These are phyloP conservation scores for Carex arenaria DNA, from an alignment of 202 grass and related monocot species.

Conservation along the genomic window DNA sequence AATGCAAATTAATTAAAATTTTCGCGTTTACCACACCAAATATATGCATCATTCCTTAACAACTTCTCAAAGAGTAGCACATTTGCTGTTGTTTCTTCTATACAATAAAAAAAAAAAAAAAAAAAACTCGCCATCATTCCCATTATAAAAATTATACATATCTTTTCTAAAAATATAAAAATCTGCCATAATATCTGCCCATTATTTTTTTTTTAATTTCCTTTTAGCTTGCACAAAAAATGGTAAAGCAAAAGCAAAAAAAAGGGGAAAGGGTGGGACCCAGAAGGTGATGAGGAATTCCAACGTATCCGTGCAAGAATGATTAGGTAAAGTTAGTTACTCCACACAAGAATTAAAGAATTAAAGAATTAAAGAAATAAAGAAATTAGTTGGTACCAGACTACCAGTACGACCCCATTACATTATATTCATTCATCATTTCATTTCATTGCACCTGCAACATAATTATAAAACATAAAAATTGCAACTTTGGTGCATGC, in stretches of 20 bases:
- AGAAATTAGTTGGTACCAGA: neutral
- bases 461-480: neutral
- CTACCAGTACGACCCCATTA: neutral
- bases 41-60: no score
- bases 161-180: no score
- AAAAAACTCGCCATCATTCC: no score
- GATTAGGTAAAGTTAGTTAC: constrained; percentile 30
- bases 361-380: neutral
- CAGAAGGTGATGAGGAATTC: neutral
- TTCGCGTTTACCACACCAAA: no score
- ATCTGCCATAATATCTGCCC: neutral
- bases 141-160: no score
- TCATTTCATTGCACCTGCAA: neutral
- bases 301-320: constrained; percentile 25
- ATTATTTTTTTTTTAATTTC: neutral
- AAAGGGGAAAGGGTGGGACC: neutral
- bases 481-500: neutral
- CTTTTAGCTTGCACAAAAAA: neutral
- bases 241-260: neutral
- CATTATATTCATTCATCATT: neutral
- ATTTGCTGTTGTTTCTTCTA: no score
- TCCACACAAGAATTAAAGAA: neutral
- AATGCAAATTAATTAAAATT: no score
- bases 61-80: no score
- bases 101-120: no score